Conservation (phyloP, 805 yeast species). For the Peterozyma toletana region DNA sequence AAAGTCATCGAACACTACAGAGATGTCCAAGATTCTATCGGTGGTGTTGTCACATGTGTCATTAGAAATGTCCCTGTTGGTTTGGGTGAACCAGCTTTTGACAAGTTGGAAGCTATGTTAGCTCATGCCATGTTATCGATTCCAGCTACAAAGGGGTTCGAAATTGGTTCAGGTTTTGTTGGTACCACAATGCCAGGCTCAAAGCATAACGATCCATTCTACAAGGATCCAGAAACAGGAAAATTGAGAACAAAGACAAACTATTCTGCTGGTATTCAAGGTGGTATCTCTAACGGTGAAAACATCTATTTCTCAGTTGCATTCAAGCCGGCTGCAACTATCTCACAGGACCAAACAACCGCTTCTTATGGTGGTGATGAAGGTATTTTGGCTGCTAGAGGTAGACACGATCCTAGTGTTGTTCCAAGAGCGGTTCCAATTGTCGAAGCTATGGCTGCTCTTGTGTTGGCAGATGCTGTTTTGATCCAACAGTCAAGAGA, state of each 20-base stretch:
- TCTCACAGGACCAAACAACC: slow-evolving; percentile 86
- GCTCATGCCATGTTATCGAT: slow-evolving; percentile 98
- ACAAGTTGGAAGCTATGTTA: slow-evolving; percentile 87
- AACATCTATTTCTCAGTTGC: slow-evolving; percentile 91
- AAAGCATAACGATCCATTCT: slow-evolving; percentile 85
- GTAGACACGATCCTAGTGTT: slow-evolving; percentile 98
- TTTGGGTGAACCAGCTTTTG: slow-evolving; percentile 97
- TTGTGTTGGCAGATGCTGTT: slow-evolving; percentile 81
- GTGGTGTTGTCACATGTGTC: slow-evolving; percentile 97
- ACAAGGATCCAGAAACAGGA: slow-evolving; percentile 48
- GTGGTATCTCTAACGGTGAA: slow-evolving; percentile 97
- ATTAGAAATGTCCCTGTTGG: slow-evolving; percentile 91
- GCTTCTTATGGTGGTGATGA: slow-evolving; percentile 81
- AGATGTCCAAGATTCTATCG: slow-evolving; percentile 86
- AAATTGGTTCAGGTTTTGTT: slow-evolving; percentile 91
- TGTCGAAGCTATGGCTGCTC: slow-evolving; percentile 97
- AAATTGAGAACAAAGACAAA: slow-evolving; percentile 82
- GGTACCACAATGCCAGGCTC: slow-evolving; percentile 92
- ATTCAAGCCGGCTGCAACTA: slow-evolving; percentile 97
- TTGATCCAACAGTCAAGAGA: slow-evolving; percentile 85
- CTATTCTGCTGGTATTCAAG: slow-evolving; percentile 96
- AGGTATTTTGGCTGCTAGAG: slow-evolving; percentile 90
- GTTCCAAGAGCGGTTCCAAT: slow-evolving; percentile 98
- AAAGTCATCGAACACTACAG: slow-evolving; percentile 81
- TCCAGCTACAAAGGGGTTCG: slow-evolving; percentile 98